Percentiles rank a stretch among this genome's conserved stretches.
Evolutionary conservation across 2,329 filamentous ascomycete species (phyloP).

Genomic region (Monilinia polystroma): DNA sequence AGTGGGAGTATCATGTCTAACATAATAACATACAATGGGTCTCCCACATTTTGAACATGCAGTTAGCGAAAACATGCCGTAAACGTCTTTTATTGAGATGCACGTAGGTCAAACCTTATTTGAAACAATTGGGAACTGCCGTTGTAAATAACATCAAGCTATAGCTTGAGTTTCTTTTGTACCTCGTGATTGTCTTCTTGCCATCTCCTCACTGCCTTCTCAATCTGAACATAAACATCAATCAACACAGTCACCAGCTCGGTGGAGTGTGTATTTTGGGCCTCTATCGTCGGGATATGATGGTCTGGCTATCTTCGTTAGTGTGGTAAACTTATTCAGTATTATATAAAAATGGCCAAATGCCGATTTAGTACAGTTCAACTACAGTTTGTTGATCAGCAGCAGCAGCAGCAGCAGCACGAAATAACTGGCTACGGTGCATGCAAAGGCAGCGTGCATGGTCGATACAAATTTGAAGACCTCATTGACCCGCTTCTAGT

Average conservation of each 20-base stretch:
- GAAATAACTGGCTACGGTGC: neutral
- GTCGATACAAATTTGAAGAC: constrained; percentile 8
- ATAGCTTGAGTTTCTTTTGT: neutral
- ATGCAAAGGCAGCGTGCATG: neutral
- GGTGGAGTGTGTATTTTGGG: too few relatives aligned
- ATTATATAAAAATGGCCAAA: neutral
- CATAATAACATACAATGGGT: neutral
- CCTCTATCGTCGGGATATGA: too few relatives aligned
- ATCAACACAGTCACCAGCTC: neutral
- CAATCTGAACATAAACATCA: neutral
- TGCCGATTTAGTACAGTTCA: neutral
- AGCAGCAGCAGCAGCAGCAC: neutral
- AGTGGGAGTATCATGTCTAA: neutral
- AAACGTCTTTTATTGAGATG: neutral
- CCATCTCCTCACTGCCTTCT: neutral
- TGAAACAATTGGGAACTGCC: neutral
- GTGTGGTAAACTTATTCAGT: neutral
- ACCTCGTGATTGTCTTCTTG: neutral
- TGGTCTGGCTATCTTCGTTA: neutral
- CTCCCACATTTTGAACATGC: neutral
- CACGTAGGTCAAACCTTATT: neutral
- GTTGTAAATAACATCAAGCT: neutral
- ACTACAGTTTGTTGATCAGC: neutral
- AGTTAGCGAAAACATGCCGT: neutral
- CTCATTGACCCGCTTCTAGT: constrained; percentile 6